phyloP scores from a whole-genome alignment of 1,284 basidiomycete genomes.

The Rhizoctonia solani region DNA sequence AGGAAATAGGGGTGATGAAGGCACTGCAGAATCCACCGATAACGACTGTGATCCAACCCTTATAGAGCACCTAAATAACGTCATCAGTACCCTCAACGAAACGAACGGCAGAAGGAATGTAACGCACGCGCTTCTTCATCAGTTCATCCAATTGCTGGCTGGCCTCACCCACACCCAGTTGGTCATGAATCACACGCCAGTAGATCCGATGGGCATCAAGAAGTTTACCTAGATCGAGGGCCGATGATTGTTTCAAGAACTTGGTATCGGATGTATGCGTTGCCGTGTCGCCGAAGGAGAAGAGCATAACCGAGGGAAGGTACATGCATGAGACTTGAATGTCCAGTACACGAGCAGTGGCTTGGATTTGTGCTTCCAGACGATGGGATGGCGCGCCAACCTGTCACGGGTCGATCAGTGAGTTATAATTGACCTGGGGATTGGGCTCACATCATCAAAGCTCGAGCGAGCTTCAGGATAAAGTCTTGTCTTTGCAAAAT shows the following conservation, averaged over 20 bases:
- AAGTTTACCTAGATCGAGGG: constrained; percentile 78
- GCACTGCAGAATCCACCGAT: constrained; percentile 83
- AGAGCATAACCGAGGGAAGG: constrained; percentile 80
- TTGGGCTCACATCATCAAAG: constrained; percentile 78
- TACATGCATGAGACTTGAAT: constrained; percentile 85
- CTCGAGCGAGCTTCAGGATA: constrained; percentile 83
- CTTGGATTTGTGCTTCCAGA: constrained; percentile 83
- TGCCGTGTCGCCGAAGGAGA: constrained; percentile 80
- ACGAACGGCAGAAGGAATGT: constrained; percentile 39
- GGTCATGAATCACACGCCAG: constrained; percentile 88
- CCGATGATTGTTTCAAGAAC: constrained; percentile 76
- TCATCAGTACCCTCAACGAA: not conserved
- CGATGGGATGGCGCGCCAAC: constrained; percentile 88
- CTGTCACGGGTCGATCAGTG: constrained; percentile 36
- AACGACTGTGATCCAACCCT: constrained; percentile 66
- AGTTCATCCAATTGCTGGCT: constrained; percentile 72
- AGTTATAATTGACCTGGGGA: not conserved
- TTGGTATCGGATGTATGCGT: constrained; percentile 88
- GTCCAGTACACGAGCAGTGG: constrained; percentile 84
- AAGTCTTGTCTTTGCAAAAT: constrained; percentile 89
- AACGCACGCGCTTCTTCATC: constrained; percentile 59
- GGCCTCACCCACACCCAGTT: constrained; percentile 80
- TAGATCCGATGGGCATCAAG: constrained; percentile 77
- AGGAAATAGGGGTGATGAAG: constrained; percentile 74
- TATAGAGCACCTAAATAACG: constrained; percentile 57